Evolutionary conservation across 768 basidiomycete genomes (phyloP).

Genomic region (Tremella mesenterica): DNA sequence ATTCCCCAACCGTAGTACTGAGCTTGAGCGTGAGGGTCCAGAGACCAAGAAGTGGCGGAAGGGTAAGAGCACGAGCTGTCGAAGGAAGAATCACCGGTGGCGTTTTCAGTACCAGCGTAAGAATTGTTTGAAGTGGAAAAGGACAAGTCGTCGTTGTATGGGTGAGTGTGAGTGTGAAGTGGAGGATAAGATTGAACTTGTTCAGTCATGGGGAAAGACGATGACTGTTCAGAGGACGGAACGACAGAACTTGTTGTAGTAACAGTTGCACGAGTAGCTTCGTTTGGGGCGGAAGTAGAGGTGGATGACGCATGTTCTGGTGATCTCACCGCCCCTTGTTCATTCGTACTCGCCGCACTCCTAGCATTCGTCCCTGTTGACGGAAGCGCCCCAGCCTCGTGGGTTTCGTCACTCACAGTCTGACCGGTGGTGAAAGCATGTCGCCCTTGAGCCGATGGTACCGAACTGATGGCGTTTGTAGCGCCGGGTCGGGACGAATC

Average conservation of each 20-base stretch:
- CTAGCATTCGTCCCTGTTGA: no score
- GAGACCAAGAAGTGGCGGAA: neutral
- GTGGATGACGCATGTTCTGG: no score
- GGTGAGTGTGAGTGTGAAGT: neutral
- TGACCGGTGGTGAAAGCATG: no score
- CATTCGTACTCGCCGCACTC: no score
- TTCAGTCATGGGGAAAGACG: neutral
- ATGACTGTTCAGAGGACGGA: neutral
- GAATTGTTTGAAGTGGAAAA: conserved; percentile 1
- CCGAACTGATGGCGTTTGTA: no score
- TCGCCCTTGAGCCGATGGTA: no score
- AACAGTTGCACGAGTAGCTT: no score
- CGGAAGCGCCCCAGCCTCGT: no score
- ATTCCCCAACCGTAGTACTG: conserved; percentile 1
- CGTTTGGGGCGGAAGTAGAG: no score
- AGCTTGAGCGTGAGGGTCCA: neutral
- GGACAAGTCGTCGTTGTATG: conserved; percentile 5
- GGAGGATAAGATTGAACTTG: neutral
- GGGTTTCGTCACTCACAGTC: no score
- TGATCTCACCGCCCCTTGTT: no score
- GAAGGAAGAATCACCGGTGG: neutral
- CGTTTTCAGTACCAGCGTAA: neutral
- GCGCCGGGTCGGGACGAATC: no score
- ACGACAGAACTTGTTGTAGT: neutral
- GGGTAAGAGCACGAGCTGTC: neutral